phyloP scores from a whole-genome alignment of 2,329 filamentous ascomycete genomes.

The Xylaria sp. region DNA sequence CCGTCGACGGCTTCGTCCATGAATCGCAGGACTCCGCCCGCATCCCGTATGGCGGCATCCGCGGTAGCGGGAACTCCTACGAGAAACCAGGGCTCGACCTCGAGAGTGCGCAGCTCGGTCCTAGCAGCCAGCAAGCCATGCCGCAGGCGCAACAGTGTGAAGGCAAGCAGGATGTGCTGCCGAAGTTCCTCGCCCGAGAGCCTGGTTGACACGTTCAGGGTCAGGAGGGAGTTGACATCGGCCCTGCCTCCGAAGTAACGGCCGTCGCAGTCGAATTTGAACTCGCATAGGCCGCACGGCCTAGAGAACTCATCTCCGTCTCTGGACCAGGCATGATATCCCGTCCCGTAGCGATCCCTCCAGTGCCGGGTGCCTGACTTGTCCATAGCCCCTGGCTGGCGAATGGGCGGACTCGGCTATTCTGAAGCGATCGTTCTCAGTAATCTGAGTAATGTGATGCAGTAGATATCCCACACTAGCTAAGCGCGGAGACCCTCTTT shows the following conservation, averaged over 20 bases:
- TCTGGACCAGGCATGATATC: slow-evolving; percentile 35
- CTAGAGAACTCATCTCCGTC: slow-evolving; percentile 23
- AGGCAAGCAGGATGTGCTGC: slow-evolving; percentile 40
- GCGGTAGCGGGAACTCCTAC: slow-evolving; percentile 27
- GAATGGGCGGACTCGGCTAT: not conserved
- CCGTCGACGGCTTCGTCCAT: slow-evolving; percentile 18
- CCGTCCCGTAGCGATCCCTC: slow-evolving; percentile 37
- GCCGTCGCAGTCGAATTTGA: slow-evolving; percentile 44
- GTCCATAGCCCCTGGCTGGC: slow-evolving; percentile 12
- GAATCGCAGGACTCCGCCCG: slow-evolving; percentile 26
- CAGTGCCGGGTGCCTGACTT: slow-evolving; percentile 29
- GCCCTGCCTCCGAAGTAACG: slow-evolving; percentile 43
- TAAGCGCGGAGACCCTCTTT: not conserved
- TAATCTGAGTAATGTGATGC: not conserved
- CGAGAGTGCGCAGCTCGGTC: slow-evolving; percentile 30
- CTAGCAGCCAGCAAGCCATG: slow-evolving; percentile 39
- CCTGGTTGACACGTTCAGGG: slow-evolving; percentile 34
- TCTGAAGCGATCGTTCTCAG: not conserved
- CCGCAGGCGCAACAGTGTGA: slow-evolving; percentile 39
- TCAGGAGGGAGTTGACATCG: slow-evolving; percentile 41
- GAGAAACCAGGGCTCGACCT: slow-evolving; percentile 37
- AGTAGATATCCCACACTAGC: not conserved
- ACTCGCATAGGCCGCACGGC: slow-evolving; percentile 39
- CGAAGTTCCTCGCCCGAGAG: slow-evolving; percentile 34
- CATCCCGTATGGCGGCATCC: slow-evolving; percentile 34